phyloP scores from a whole-genome alignment of 495 filamentous ascomycete species.

The Annulohypoxylon maeteangense region DNA sequence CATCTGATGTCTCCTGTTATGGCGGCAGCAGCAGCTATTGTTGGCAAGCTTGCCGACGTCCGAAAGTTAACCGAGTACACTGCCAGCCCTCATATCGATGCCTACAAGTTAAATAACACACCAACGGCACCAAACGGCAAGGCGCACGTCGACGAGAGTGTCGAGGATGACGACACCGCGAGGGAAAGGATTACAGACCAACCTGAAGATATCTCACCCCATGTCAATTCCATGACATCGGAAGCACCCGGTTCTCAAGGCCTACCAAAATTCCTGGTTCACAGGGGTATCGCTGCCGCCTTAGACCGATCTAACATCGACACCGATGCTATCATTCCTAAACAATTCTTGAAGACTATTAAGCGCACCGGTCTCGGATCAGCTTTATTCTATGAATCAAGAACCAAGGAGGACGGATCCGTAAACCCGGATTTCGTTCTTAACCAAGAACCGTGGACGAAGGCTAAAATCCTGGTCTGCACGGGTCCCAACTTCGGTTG shows the following conservation, averaged over 20 bases:
- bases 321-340: constrained; percentile 98
- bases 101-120: constrained; percentile 33
- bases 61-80: constrained; percentile 75
- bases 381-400: constrained; percentile 86
- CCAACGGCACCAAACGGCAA: constrained; percentile 54
- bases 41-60: constrained; percentile 91
- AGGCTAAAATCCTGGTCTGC: constrained; percentile 90
- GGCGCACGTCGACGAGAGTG: constrained; percentile 74
- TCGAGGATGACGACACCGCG: constrained; percentile 73
- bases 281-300: constrained; percentile 89
- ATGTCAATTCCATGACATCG: constrained; percentile 66
- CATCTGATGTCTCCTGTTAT: constrained; percentile 98
- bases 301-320: constrained; percentile 91
- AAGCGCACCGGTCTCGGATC: constrained; percentile 93
- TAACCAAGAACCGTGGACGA: constrained; percentile 87
- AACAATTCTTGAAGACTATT: constrained; percentile 99
- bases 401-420: constrained; percentile 75
- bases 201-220: constrained; percentile 74
- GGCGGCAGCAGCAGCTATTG: constrained; percentile 90
- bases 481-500: constrained; percentile 97
- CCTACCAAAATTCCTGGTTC: constrained; percentile 80
- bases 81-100: constrained; percentile 62
- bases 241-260: constrained; percentile 66
- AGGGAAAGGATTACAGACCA: constrained; percentile 81
- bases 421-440: constrained; percentile 87